These are phyloP conservation scores for Paramecium bursaria DNA, from an alignment of 73 alveolate species.

Conservation along the genomic window DNA sequence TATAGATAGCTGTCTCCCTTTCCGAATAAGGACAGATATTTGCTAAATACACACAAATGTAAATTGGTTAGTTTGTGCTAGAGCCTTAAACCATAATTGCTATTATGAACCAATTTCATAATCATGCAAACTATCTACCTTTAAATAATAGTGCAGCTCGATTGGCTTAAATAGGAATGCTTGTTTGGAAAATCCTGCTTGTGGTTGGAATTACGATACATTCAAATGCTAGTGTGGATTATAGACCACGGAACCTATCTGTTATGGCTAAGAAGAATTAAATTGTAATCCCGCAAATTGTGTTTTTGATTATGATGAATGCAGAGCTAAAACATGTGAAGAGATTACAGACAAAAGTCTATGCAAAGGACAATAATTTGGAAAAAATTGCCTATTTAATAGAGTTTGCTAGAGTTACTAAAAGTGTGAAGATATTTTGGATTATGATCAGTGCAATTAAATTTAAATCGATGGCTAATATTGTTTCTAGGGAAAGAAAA, in stretches of 20 bases:
- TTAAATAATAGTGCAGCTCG: background rate
- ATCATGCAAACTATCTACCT: constrained; percentile 1
- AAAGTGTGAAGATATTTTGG: too few species aligned
- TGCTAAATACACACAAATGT: constrained; percentile 4
- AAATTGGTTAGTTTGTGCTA: constrained; percentile 27
- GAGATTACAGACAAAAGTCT: too few species aligned
- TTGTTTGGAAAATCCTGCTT: constrained; percentile 6
- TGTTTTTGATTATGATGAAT: too few species aligned
- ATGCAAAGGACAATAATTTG: too few species aligned
- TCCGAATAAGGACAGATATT: background rate
- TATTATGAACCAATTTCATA: background rate
- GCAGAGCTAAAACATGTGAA: too few species aligned
- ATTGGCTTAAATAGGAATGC: constrained; percentile 8
- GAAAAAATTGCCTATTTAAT: too few species aligned
- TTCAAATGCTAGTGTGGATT: background rate
- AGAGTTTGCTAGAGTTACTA: too few species aligned
- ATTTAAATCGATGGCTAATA: too few species aligned
- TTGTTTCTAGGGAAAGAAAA: too few species aligned
- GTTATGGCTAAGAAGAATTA: too few species aligned
- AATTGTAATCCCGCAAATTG: too few species aligned
- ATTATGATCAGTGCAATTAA: too few species aligned
- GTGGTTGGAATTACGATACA: background rate
- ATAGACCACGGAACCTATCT: background rate
- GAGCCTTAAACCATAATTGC: background rate
- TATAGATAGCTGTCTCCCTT: background rate